Base-by-base conservation (phyloP, 1,139 yeast species). In the Diutina neorugosa region DNA sequence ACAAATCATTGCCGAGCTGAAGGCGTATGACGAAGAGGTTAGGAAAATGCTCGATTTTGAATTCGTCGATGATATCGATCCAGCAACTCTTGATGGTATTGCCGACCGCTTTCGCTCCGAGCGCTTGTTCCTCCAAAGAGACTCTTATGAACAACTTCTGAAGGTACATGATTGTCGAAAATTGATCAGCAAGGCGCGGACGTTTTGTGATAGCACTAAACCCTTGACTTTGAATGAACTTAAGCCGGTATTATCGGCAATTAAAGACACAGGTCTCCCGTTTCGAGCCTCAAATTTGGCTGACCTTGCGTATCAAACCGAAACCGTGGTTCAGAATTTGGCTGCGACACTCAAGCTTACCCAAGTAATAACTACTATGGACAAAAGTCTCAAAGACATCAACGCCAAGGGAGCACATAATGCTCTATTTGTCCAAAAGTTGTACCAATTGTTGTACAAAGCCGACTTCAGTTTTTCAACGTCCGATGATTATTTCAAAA, bases 271-370 rank as follows among this genome's bases (percentile, higher is more conserved):
- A 4, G 20, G 18, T n/a, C 42, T 48, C 27, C 19, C 34, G 8
- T 34, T 34, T n/a, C 25, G 51, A 3, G 27, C 19, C 20, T 4
- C 4, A 2, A 9, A 12, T 7, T 11, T 66, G 1, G 51, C 27
- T 7, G 47, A 5, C 19, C 58, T 62, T 41, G 52, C 64, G 47
- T 54, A 57, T 20, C 56, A 57, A 14, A 64, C 71, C 5, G 79
- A 74, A 52, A 64, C 64, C 1, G 82, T 86, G 85, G 62, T 76
- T 7, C 51, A 55, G 8, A 49, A 53, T 3, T 49, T 59, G 8
- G 63, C 65, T 63, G 65, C 71, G 31, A 59, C 61, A 9, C 68
- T 81, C 25, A 68, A 69, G 55, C 64, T 65, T 34, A 56, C 72
- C 3, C 61, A 61, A 41, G 52, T 69, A 1, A 57, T 63, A 3